A percentile compares a stretch with the other conserved stretches of the same genome.
These are phyloP conservation scores for Boletus sp. DNA, from an alignment of 768 basidiomycete genomes.

Conservation along the genomic window DNA sequence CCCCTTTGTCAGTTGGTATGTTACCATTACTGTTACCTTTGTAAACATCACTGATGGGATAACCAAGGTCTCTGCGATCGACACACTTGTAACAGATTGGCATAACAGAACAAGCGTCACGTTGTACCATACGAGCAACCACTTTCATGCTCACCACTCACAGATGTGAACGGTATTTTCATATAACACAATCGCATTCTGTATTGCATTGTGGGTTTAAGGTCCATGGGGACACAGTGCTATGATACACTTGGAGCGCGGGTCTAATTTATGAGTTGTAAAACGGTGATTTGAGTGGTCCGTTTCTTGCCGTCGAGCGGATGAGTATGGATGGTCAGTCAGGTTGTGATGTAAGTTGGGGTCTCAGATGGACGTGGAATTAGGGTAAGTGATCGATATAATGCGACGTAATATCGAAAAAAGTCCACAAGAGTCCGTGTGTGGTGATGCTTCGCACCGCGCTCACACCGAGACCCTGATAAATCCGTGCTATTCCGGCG, in stretches of 20 bases:
- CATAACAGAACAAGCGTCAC: not conserved
- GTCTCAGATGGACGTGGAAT: conserved; percentile 8
- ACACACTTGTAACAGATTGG: conserved; percentile 9
- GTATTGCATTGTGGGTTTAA: conserved; percentile 11
- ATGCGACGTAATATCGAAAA: conserved; percentile 76
- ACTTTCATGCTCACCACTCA: not conserved
- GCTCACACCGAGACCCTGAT: conserved; percentile 92
- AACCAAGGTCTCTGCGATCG: conserved; percentile 13
- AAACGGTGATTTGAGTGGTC: conserved; percentile 2
- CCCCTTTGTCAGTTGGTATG: conserved; percentile 19
- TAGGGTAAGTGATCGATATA: conserved; percentile 65
- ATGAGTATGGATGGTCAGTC: conserved; percentile 12
- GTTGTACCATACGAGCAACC: conserved; percentile 7
- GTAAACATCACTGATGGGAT: not conserved
- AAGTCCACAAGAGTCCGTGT: conserved; percentile 90
- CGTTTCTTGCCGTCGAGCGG: conserved; percentile 3
- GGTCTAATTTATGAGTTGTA: conserved; percentile 15
- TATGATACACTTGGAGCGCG: conserved; percentile 26
- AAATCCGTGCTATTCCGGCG: conserved; percentile 78
- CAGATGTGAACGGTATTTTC: not conserved
- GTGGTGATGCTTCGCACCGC: conserved; percentile 90
- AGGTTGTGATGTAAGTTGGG: not conserved
- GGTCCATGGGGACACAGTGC: conserved; percentile 5
- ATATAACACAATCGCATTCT: not conserved
- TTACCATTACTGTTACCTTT: not conserved